Conservation (phyloP, 495 filamentous ascomycete species). For the Penicillium coffeae region DNA sequence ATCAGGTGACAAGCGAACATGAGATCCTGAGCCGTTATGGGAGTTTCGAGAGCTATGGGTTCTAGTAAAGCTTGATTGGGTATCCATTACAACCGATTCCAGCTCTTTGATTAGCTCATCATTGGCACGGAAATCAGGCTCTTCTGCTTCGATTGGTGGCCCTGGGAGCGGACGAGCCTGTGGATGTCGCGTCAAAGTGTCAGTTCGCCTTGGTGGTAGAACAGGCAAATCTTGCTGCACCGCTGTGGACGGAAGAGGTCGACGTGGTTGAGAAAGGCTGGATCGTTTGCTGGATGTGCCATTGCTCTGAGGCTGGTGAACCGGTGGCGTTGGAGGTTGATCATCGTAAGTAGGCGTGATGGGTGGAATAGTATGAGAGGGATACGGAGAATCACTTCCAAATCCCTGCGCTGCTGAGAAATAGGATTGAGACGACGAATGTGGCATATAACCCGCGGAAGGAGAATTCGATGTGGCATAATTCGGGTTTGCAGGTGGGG, state of each 20-base stretch:
- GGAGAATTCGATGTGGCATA: slow-evolving; percentile 28
- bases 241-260: slow-evolving; percentile 37
- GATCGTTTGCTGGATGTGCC: slow-evolving; percentile 24
- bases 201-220: slow-evolving; percentile 47
- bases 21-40: slow-evolving; percentile 18
- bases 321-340: slow-evolving; percentile 47
- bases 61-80: slow-evolving; percentile 23
- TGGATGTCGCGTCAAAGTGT: slow-evolving; percentile 54
- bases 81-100: slow-evolving; percentile 41
- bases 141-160: slow-evolving; percentile 48
- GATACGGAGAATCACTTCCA: slow-evolving; percentile 28
- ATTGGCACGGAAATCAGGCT: slow-evolving; percentile 24
- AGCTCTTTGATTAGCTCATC: slow-evolving; percentile 49
- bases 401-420: slow-evolving; percentile 23
- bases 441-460: slow-evolving; percentile 13
- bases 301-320: slow-evolving; percentile 34
- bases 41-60: slow-evolving; percentile 25
- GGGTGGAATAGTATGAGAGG: slow-evolving; percentile 21
- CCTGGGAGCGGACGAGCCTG: slow-evolving; percentile 60
- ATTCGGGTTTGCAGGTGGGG: slow-evolving; percentile 15
- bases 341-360: slow-evolving; percentile 30
- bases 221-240: slow-evolving; percentile 42
- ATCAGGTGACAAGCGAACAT: slow-evolving; percentile 31
- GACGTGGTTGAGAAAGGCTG: slow-evolving; percentile 36
- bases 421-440: slow-evolving; percentile 23